Evolutionary conservation across 2,329 filamentous ascomycete species (phyloP).

Genomic region (Talaromyces sp.): DNA sequence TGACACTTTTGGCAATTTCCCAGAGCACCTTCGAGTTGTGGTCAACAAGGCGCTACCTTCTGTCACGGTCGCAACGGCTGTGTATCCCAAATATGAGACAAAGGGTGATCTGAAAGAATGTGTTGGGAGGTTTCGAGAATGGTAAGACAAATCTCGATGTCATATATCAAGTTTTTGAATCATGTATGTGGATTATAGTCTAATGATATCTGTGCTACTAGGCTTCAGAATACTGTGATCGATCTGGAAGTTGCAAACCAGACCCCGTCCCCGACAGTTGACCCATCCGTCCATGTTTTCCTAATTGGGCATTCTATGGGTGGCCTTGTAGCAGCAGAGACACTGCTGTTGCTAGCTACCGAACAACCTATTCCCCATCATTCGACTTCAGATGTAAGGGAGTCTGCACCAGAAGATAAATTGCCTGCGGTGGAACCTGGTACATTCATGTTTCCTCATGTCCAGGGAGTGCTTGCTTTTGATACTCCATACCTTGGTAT

Average conservation of each 20-base stretch:
- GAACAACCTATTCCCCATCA: slow-evolving; percentile 57
- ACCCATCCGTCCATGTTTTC: slow-evolving; percentile 79
- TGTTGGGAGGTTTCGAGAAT: slow-evolving; percentile 51
- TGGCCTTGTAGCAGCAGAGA: slow-evolving; percentile 91
- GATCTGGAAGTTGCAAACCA: slow-evolving; percentile 84
- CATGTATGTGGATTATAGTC: background rate
- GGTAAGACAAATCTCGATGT: slow-evolving; percentile 35
- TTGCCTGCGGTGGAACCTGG: slow-evolving; percentile 31
- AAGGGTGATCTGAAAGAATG: slow-evolving; percentile 51
- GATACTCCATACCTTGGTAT: slow-evolving; percentile 79
- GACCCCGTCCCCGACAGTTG: slow-evolving; percentile 80
- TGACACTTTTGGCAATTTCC: slow-evolving; percentile 52
- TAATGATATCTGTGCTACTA: slow-evolving; percentile 34
- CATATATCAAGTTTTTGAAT: background rate
- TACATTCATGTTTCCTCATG: slow-evolving; percentile 84
- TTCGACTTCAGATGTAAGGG: slow-evolving; percentile 29
- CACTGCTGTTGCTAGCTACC: slow-evolving; percentile 72
- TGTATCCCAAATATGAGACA: slow-evolving; percentile 55
- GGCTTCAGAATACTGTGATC: slow-evolving; percentile 89
- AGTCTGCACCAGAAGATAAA: slow-evolving; percentile 14
- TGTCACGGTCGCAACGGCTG: slow-evolving; percentile 43
- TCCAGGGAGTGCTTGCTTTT: slow-evolving; percentile 87
- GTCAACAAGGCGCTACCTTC: slow-evolving; percentile 47
- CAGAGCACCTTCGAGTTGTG: slow-evolving; percentile 46
- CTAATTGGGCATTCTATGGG: slow-evolving; percentile 89